A percentile compares a stretch with the other conserved stretches of the same genome.
phyloP scores from a whole-genome alignment of 805 yeast genomes.

The Maudiozyma serrabonitensis region DNA sequence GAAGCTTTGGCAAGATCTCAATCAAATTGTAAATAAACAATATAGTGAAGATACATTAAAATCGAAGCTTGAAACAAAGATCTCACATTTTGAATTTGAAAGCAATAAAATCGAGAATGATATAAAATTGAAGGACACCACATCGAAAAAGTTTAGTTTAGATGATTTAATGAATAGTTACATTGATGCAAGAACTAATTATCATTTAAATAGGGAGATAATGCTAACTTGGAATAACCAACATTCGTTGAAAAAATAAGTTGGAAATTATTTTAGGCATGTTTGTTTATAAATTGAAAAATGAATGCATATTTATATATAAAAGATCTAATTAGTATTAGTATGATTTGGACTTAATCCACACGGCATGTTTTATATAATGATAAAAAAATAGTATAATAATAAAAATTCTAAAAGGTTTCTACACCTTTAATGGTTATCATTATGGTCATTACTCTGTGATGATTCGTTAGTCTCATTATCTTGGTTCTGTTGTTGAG shows the following conservation, averaged over 20 bases:
- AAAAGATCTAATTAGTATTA: not conserved
- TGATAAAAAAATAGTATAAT: too few relatives aligned
- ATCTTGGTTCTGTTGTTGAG: not conserved
- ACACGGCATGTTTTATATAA: too few relatives aligned
- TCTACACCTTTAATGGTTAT: too few relatives aligned
- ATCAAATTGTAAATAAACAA: slow-evolving; percentile 31
- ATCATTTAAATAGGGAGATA: slow-evolving; percentile 39
- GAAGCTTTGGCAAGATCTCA: slow-evolving; percentile 30
- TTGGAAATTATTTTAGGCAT: too few relatives aligned
- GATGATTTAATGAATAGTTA: slow-evolving; percentile 35
- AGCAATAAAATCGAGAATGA: slow-evolving; percentile 10
- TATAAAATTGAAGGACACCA: slow-evolving; percentile 6
- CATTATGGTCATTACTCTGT: not conserved
- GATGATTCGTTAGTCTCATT: not conserved
- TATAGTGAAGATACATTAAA: slow-evolving; percentile 31
- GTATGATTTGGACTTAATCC: too few relatives aligned
- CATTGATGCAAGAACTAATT: slow-evolving; percentile 32
- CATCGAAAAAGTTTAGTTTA: slow-evolving; percentile 22
- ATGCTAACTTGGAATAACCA: slow-evolving; percentile 34
- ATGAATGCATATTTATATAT: not conserved
- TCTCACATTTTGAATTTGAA: slow-evolving; percentile 25
- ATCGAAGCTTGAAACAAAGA: slow-evolving; percentile 21
- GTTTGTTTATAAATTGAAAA: not conserved
- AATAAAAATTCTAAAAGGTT: too few relatives aligned
- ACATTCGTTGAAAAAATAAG: slow-evolving; percentile 10